Percentiles rank a stretch among this genome's conserved stretches.
Conservation (phyloP, 192 early-diverging fungal species). For the Coemansia brasiliensis region DNA sequence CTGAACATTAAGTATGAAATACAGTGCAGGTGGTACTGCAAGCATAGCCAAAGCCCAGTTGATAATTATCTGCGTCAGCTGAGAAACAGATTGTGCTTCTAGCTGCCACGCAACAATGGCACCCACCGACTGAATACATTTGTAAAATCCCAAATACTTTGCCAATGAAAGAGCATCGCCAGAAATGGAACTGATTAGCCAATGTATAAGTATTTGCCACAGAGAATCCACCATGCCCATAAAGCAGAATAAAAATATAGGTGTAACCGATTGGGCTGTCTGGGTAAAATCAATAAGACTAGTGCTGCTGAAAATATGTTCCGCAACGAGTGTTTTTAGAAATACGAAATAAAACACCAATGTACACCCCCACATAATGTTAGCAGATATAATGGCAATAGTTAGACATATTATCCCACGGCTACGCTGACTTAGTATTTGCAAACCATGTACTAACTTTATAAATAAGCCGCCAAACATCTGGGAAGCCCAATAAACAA, state of each 20-base stretch:
- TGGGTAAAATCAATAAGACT: conserved; percentile 54
- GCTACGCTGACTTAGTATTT: conserved; percentile 14
- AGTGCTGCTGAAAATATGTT: neutral
- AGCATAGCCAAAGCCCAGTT: conserved; percentile 53
- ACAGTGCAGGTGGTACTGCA: conserved; percentile 49
- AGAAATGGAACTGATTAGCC: conserved; percentile 78
- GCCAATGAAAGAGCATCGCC: conserved; percentile 69
- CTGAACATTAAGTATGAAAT: conserved; percentile 47
- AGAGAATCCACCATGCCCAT: conserved; percentile 77
- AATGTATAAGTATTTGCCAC: conserved; percentile 75
- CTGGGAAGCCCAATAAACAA: conserved; percentile 77
- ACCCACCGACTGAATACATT: conserved; percentile 75
- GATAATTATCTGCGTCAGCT: conserved; percentile 51
- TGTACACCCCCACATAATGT: conserved; percentile 54
- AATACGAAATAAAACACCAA: conserved; percentile 61
- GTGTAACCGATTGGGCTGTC: conserved; percentile 54
- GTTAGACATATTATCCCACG: conserved; percentile 18
- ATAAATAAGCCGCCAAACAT: conserved; percentile 67
- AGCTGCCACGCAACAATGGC: conserved; percentile 68
- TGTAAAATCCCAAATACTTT: conserved; percentile 81
- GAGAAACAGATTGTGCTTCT: conserved; percentile 51
- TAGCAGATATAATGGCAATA: conserved; percentile 11
- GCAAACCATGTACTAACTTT: conserved; percentile 47
- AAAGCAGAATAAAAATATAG: conserved; percentile 65
- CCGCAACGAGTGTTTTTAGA: conserved; percentile 13